These are phyloP conservation scores for Talaromyces sp. DNA, from an alignment of 2,329 filamentous ascomycete species.

Conservation along the genomic window DNA sequence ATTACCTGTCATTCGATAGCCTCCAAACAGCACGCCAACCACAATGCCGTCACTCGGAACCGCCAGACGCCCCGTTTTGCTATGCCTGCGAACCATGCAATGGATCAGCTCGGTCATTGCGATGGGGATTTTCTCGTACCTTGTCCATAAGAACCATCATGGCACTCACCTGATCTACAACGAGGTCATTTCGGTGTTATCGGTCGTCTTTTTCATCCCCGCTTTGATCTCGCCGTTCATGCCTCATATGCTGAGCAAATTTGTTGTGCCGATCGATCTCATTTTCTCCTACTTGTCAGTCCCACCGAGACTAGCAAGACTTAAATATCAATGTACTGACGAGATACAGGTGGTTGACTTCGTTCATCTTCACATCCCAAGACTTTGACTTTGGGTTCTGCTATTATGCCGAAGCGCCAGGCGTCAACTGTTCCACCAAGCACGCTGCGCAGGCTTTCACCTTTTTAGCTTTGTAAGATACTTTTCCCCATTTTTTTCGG, in stretches of 20 bases:
- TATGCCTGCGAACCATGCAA: conserved; percentile 25
- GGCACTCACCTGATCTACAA: conserved; percentile 32
- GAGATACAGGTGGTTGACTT: conserved; percentile 37
- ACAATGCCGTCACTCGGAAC: not conserved
- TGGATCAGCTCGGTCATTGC: conserved; percentile 37
- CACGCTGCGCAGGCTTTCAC: conserved; percentile 39
- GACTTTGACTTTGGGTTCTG: conserved; percentile 36
- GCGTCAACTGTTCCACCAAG: conserved; percentile 31
- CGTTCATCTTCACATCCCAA: conserved; percentile 43
- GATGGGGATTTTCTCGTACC: conserved; percentile 36
- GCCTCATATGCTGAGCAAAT: conserved; percentile 27
- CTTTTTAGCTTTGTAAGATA: conserved; percentile 42
- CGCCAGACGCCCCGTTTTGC: conserved; percentile 23
- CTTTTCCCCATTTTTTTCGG: not conserved
- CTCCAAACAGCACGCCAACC: not conserved
- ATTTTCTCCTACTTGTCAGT: conserved; percentile 42
- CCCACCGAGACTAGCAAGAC: not conserved
- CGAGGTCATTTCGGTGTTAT: conserved; percentile 34
- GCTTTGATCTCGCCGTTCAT: conserved; percentile 38
- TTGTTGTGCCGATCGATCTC: conserved; percentile 36
- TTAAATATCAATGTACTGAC: conserved; percentile 2
- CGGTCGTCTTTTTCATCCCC: conserved; percentile 38
- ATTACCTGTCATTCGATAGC: not conserved
- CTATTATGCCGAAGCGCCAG: conserved; percentile 24
- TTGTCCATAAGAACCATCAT: conserved; percentile 27